phyloP scores from a whole-genome alignment of 441 rosid species.

The Raphanus hybrid region DNA sequence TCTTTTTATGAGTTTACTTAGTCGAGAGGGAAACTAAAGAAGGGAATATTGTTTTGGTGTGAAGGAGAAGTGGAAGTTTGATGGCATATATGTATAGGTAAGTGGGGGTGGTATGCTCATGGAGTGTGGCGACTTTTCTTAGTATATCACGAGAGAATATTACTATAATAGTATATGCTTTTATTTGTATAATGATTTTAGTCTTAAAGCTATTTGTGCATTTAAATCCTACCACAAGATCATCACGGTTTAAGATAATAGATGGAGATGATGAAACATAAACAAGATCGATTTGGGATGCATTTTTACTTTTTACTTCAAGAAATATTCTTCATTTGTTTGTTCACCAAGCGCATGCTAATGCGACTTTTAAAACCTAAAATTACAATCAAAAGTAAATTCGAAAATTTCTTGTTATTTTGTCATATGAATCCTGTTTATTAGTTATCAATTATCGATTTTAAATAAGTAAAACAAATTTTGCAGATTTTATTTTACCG shows the following conservation, averaged over 20 bases:
- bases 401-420: neutral
- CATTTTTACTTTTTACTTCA: neutral
- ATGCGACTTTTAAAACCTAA: too few relatives aligned
- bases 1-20: neutral
- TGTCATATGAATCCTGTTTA: neutral
- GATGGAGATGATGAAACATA: neutral
- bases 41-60: conserved; percentile 60
- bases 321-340: too few relatives aligned
- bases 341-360: neutral
- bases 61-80: conserved; percentile 58
- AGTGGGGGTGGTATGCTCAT: conserved; percentile 8
- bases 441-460: neutral
- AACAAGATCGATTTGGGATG: neutral
- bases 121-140: conserved; percentile 37
- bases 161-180: conserved; percentile 13
- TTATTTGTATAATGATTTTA: neutral
- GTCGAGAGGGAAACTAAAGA: conserved; percentile 46
- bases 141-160: neutral
- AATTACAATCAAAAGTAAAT: too few relatives aligned
- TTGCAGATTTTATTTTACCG: neutral
- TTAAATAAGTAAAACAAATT: neutral
- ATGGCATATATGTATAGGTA: conserved; percentile 53
- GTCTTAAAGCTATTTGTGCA: neutral
- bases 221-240: conserved; percentile 3
- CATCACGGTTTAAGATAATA: neutral